Evolutionary conservation across 2,329 filamentous ascomycete species (phyloP), one percentile per base, ranked within the genome.

Genomic region (Aspergillus udagawae): DNA sequence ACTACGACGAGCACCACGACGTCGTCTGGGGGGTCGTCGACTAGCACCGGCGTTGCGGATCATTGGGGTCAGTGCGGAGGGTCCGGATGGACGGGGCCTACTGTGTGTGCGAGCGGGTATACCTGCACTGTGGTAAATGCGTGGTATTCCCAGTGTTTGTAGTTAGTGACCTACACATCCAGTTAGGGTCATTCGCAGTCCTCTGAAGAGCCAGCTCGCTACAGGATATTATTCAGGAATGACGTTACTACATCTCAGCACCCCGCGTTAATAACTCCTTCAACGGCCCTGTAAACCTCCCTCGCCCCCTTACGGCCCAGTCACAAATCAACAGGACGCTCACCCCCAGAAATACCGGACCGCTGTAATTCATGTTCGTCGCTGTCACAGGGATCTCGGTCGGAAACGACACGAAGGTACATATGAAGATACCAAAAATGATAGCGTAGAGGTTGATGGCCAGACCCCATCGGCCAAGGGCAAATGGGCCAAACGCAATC

Each of bases 361-460:
- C 32, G 14, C 32, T 38, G 32, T 38, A 38, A 38, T 38, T 38
- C 32, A 38, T 38, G 5, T 38, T 38, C 1, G 32, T 38, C 3
- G 32, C 32, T 6, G 32, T 38, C 1, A 38, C 32, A 1, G 32
- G 32, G 6, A 38, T 38, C 14, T 38, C 32, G 0, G 32, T 38
- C 14, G 32, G 32, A 17, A 38, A 38, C 2, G 32, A 38, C 14
- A 38, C 32, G 3, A 38, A 38, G 7, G 32, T 38, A 17, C 32
- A 38, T 1, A 38, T 38, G 5, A 38, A 38, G 14, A 38, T 7
- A 1, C 32, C 32, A 17, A 38, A 77, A 5, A 67, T 35, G 44
- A 77, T 58, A 2, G 75, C 69, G 52, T 71, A 70, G 9, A 73
- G 56, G 59, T 77, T 77, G 21, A 76, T 60, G 0, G 63, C 61